Evolutionary conservation across 1,139 yeast genomes (phyloP), one percentile per base, ranked within the genome.

Genomic region (Pichia sp.): DNA sequence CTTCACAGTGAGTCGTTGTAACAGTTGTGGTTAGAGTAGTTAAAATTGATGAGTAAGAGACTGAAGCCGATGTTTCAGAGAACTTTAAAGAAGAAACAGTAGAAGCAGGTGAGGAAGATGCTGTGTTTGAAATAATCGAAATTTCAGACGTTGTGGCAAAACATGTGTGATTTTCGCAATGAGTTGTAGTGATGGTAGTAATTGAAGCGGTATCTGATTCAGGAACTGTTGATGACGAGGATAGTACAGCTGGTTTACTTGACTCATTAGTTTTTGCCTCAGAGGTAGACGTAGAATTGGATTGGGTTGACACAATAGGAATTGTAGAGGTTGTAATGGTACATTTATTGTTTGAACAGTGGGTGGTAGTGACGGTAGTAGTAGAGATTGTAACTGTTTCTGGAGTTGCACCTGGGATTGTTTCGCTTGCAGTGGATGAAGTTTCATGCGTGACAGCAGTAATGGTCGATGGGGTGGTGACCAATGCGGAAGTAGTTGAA

Each of bases 1-100:
- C 47, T 11, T 29, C 23, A 49, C 54, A 49, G 26, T 47, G 44
- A 3, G 49, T 40, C 2, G 50, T 54, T 2, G 43, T 44, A 8
- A 23, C n/a, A 2, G 31, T 42, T 19, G 53, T 31, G 6, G 56
- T 49, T 5, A 49, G 40, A n/a, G 26, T n/a, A 23, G 43, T 41
- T 2, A 30, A n/a, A 8, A 42, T 19, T 19, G 45, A 16, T 19
- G 45, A 42, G 10, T 8, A 19, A 7, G 45, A 42, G 8, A 42
- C 31, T 42, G 15, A 8, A 23, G 26, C 26, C 8, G 30, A 26
- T 4, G 45, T 10, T 11, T 11, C 13, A 19, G 13, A 11, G 11
- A n/a, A 11, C 5, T n/a, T 26, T 11, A 6, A 11, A 5, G 10
- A 19, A 16, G 45, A n/a, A 42, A 15, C 8, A 16, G 45, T 42